A percentile compares a stretch with the other conserved stretches of the same genome.
Evolutionary conservation across 169 alveolate species (phyloP).

Genomic region (Besnoitia besnoiti): DNA sequence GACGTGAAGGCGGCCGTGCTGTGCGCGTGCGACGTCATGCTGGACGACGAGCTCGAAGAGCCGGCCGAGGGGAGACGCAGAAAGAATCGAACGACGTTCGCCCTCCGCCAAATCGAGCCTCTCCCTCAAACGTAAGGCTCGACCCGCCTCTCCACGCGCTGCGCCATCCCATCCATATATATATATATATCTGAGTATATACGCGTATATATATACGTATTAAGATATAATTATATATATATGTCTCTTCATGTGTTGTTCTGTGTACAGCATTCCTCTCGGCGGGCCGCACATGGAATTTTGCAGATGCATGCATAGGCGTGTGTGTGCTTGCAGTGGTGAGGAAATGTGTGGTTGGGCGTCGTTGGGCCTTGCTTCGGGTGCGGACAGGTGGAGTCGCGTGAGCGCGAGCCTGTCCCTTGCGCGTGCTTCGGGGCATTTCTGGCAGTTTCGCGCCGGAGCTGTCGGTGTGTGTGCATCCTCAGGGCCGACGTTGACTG

Average conservation of each 20-base stretch:
- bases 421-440: too few species aligned
- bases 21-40: constrained; percentile 77
- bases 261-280: too few species aligned
- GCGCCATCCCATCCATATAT: neutral
- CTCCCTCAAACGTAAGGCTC: constrained; percentile 47
- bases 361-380: neutral
- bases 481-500: constrained; percentile 61
- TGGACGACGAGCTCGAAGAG: constrained; percentile 66
- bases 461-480: neutral
- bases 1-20: constrained; percentile 72
- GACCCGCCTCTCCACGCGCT: neutral
- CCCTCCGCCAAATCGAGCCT: constrained; percentile 54
- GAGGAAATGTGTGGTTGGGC: too few species aligned
- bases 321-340: too few species aligned
- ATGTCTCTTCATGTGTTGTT: too few species aligned
- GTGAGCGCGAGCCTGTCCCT: neutral
- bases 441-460: too few species aligned
- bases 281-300: too few species aligned
- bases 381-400: neutral
- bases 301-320: too few species aligned
- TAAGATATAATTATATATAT: neutral
- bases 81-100: neutral
- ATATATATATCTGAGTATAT: neutral
- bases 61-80: neutral
- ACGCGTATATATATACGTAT: neutral